Conservation (phyloP, 1,139 yeast genomes). For the Geotrichum australiense region DNA sequence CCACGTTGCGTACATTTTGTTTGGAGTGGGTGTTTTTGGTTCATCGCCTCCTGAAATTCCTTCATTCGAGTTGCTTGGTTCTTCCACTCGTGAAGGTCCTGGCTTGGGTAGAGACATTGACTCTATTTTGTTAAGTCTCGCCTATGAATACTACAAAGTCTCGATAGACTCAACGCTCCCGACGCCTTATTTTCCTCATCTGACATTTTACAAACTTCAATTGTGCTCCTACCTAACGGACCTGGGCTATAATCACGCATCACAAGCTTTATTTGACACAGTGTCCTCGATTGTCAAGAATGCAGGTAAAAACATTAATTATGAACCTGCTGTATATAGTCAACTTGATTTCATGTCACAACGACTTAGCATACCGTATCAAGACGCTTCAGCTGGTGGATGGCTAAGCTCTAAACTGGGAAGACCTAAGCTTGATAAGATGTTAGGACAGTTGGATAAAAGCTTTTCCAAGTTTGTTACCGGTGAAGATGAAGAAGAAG, state of each 20-base stretch:
- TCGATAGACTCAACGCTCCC: constrained; percentile 25
- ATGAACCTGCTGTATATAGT: constrained; percentile 35
- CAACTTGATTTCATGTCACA: constrained; percentile 36
- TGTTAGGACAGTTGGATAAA: constrained; percentile 81
- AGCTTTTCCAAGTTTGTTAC: constrained; percentile 81
- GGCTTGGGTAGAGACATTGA: constrained; percentile 36
- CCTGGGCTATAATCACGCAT: constrained; percentile 47
- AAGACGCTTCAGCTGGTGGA: constrained; percentile 43
- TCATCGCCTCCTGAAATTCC: neutral
- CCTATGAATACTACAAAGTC: constrained; percentile 52
- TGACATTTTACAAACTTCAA: constrained; percentile 48
- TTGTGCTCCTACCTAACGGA: constrained; percentile 65
- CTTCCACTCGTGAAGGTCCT: constrained; percentile 15
- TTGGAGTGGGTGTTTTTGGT: constrained; percentile 30
- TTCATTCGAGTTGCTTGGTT: constrained; percentile 15
- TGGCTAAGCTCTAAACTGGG: constrained; percentile 62
- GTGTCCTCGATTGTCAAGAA: constrained; percentile 42
- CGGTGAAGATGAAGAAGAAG: constrained; percentile 49
- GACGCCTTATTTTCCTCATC: constrained; percentile 41
- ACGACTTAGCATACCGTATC: constrained; percentile 21
- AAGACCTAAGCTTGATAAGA: constrained; percentile 72
- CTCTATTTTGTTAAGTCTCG: constrained; percentile 52
- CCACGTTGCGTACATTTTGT: constrained; percentile 39
- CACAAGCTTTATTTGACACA: constrained; percentile 54
- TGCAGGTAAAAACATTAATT: constrained; percentile 38